Evolutionary conservation across 225 moss, liverwort and hornwort genomes (phyloP), one percentile per base, ranked within the genome.

Genomic region (Physcomitrellopsis africana): DNA sequence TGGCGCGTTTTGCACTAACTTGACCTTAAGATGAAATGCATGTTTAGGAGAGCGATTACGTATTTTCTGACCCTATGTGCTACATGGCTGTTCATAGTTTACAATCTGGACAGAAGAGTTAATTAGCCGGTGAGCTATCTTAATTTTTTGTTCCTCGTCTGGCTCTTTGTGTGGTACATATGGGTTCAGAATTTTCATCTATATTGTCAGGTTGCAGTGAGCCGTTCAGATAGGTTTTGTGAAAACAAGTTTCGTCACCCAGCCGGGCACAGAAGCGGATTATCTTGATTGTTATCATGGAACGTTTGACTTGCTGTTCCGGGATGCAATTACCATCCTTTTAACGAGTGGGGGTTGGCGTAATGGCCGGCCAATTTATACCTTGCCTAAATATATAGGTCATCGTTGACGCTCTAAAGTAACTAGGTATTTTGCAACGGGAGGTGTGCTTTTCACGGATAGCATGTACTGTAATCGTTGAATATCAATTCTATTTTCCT

Each of bases 401-500:
- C 37, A 58, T 59, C 37, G 45, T 53, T 76, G 68, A 52, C 68
- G n/a, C 75, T 59, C 52, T 43, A 68, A 68, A 72, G 76, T 63
- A 72, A 67, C 11, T 51, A 68, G 56, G 73, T 82, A 51, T 27
- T 67, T 68, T 37, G 6, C 37, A 54, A 70, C 45, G 32, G 32
- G 32, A 37, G 32, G 32, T 37, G 32, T 7, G 32, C 4, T 67
- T 22, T 43, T 44, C 20, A 67, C 67, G 57, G 32, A 60, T 15
- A 60, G 17, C 24, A 51, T 37, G 32, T 7, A 37, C 32, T 72
- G 18, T 27, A 37, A 53, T 56, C 26, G n/a, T 73, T n/a, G n/a
- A 64, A 23, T n/a, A 49, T 14, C 51, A 18, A 53, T 65, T 53
- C 51, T 5, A 55, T 71, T 66, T 27, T 48, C 42, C 48, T 37